Evolutionary conservation across 2,329 filamentous ascomycete genomes (phyloP), one percentile per base, ranked within the genome.

Genomic region (Mariannaea sp.): DNA sequence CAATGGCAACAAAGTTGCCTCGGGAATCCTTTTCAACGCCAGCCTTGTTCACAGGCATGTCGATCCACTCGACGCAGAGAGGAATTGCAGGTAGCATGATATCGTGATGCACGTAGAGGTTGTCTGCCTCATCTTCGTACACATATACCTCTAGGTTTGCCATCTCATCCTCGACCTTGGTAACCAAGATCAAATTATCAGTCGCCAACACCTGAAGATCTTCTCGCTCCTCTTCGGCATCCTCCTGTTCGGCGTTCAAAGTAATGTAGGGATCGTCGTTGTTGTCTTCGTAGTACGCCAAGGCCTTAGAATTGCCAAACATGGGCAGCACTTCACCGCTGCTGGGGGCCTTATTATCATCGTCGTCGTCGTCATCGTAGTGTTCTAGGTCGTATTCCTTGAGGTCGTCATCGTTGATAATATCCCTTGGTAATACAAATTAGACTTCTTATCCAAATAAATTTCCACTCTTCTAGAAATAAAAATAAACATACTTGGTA

Each of bases 51-150:
- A 96, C 91, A n/a, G 91, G 88, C 50, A 96, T 81, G 70, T 97
- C 90, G 38, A 99, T 76, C 94, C 94, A 99, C 77, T 99, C 94
- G 33, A 97, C 83, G 68, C 91, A 94, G 6, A 99, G 84, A 9
- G 94, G 94, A 68, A 99, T 96, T 19, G 93, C 93, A 26, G 94
- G 94, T 50, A 99, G 83, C 93, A 99, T 97, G 66, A 99, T 96
- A 73, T 99, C 94, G 81, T 99, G 94, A 77, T 99, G 94, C 19
- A 99, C 93, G 72, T 99, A 99, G 56, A 99, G 86, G 71, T 99
- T 99, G 75, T 97, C 94, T 38, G 87, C 89, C 57, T 85, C 85
- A 65, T 97, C 94, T 73, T 99, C 94, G 75, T 97, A 99, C 22
- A 99, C 92, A 68, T 97, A 97, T 16, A 97, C 89, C 72, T 99